Base-by-base conservation (phyloP, 1,139 yeast species). In the Debaryomyces sp. region DNA sequence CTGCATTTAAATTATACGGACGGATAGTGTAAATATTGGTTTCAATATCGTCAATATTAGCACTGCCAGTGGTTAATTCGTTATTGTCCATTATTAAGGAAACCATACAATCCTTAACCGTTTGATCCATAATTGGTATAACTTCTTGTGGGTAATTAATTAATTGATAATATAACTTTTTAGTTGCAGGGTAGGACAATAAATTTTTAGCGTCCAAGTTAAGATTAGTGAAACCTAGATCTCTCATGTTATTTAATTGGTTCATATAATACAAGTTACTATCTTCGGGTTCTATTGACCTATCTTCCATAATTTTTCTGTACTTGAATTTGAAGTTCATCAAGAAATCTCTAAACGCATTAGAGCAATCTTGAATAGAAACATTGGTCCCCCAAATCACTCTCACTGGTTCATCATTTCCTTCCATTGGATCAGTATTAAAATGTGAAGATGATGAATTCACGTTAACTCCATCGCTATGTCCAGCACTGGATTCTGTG, bases 321-420 rank as follows among this genome's bases (percentile, higher is more conserved):
- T 89, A 85, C 60, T 86, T 89, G 68, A 80, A 73, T 64, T 89
- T 89, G 77, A 90, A 94, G 21, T 87, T 81, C 83, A 88, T 85
- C 60, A 94, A 71, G 58, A 94, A 95, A 55, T 86, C 87, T 55
- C 96, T 78, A 71, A 94, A 94, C 45, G 81, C 78, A 56, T 83
- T 85, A 46, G 89, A 81, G 59, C 94, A 86, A 61, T 94, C 97
- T 60, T 85, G 89, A 59, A 95, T 91, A 38, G 96, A 87, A 27
- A 94, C 97, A 63, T 94, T 92, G 1, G 99, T 94, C 66, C 99
- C 99, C 99, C 99, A 94, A 61, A 94, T 92, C 49, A 94, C 96
- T 62, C 96, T 81, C 30, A 85, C 82, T 1, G 96, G 95, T 55
- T 86, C 95, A 51, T 80, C 84, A 15, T 56, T 57, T 32, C 58